phyloP scores from a whole-genome alignment of 768 basidiomycete genomes.

The Boletus tomentosulus region DNA sequence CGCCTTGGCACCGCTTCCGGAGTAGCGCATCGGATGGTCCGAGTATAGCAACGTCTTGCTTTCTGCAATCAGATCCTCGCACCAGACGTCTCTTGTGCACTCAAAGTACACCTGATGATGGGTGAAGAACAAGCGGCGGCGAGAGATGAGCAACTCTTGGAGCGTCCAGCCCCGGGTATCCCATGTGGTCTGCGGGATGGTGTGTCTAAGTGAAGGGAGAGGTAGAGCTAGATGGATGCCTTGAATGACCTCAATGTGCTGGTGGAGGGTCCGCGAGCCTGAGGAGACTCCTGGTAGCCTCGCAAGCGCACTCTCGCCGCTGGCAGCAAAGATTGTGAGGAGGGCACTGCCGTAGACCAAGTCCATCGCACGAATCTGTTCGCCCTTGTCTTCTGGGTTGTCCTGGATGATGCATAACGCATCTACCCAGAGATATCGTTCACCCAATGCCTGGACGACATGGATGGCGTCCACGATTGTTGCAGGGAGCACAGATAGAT shows the following conservation, averaged over 20 bases:
- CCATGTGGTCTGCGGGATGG: background rate
- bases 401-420: constrained; percentile 17
- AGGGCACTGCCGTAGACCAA: constrained; percentile 2
- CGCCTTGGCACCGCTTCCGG: background rate
- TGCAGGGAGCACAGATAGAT: constrained; percentile 2
- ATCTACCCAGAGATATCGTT: constrained; percentile 4
- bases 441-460: background rate
- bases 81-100: background rate
- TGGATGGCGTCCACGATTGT: constrained; percentile 2
- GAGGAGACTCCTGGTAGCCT: background rate
- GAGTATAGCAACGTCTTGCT: background rate
- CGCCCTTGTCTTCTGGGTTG: constrained; percentile 3
- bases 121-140: background rate
- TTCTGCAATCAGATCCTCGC: background rate
- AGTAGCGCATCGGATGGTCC: background rate
- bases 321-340: constrained; percentile 8
- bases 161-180: constrained; percentile 2
- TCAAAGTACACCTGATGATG: background rate
- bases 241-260: background rate
- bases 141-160: background rate
- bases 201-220: background rate
- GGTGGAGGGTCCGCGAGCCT: background rate
- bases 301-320: background rate
- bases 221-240: background rate
- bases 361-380: constrained; percentile 9